Percentiles rank a stretch among this genome's conserved stretches.
These are phyloP conservation scores for Pezicula neosporulosa DNA, from an alignment of 2,329 filamentous ascomycete species.

Conservation along the genomic window DNA sequence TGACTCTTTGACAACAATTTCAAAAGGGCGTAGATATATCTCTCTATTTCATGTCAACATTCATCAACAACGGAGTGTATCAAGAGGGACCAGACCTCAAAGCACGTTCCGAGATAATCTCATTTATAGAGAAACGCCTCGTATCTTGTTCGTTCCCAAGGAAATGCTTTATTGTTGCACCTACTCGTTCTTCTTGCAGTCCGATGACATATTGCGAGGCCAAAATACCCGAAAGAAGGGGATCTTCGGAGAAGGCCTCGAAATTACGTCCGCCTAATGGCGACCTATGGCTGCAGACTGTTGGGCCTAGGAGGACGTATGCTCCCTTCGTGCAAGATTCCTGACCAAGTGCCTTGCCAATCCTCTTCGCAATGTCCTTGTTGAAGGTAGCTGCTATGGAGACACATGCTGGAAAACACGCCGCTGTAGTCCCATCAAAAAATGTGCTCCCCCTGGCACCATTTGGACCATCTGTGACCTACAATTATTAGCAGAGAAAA, in stretches of 20 bases:
- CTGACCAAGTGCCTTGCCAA: slow-evolving; percentile 24
- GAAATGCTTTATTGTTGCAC: slow-evolving; percentile 28
- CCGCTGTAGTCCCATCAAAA: slow-evolving; percentile 24
- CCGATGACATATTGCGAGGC: slow-evolving; percentile 25
- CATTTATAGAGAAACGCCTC: slow-evolving; percentile 22
- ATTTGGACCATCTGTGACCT: slow-evolving; percentile 26
- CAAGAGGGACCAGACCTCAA: slow-evolving; percentile 11
- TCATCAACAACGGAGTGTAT: not conserved
- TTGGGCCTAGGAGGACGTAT: slow-evolving; percentile 27
- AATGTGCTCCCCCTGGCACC: slow-evolving; percentile 25
- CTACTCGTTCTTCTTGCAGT: slow-evolving; percentile 22
- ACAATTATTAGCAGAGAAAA: not conserved
- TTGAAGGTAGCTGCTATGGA: slow-evolving; percentile 29
- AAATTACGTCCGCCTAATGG: slow-evolving; percentile 28
- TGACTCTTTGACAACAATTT: slow-evolving; percentile 25
- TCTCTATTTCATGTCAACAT: slow-evolving; percentile 7
- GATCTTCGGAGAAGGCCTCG: slow-evolving; percentile 29
- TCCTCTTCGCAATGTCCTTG: slow-evolving; percentile 17
- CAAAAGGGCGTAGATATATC: slow-evolving; percentile 27
- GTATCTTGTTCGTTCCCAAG: slow-evolving; percentile 27
- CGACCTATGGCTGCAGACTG: slow-evolving; percentile 24
- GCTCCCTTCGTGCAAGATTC: slow-evolving; percentile 26
- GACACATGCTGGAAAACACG: slow-evolving; percentile 24
- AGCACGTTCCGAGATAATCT: slow-evolving; percentile 22
- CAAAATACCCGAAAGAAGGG: slow-evolving; percentile 25